Percentiles rank a stretch among this genome's conserved stretches.
phyloP scores from a whole-genome alignment of 1,139 yeast species.

The Taiozyma onychis region DNA sequence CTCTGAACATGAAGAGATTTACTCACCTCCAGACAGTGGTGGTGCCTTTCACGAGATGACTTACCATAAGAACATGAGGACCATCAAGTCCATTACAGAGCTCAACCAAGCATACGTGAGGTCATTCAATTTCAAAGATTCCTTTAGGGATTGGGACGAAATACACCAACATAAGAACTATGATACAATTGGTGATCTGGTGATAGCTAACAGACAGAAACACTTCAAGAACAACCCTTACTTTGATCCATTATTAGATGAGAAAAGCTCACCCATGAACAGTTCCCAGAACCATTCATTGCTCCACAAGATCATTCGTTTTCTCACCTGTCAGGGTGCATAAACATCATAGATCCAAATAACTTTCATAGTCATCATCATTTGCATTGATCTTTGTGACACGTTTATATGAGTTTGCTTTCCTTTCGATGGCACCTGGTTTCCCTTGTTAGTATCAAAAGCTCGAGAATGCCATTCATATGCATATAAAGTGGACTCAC shows the following conservation, averaged over 20 bases:
- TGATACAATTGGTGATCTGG: slow-evolving; percentile 9
- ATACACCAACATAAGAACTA: not conserved
- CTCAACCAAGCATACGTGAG: not conserved
- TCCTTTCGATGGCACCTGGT: slow-evolving; percentile 14
- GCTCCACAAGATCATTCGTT: not conserved
- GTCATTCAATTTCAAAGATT: not conserved
- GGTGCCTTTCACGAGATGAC: not conserved
- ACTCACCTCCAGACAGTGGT: not conserved
- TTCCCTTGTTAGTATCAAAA: slow-evolving; percentile 19
- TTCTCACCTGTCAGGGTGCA: not conserved
- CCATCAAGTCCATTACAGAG: not conserved
- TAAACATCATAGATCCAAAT: slow-evolving; percentile 30
- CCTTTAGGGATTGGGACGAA: not conserved
- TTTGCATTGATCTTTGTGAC: slow-evolving; percentile 9
- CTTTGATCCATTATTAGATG: not conserved
- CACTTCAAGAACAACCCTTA: slow-evolving; percentile 1
- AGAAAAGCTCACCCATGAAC: not conserved
- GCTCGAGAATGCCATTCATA: not conserved
- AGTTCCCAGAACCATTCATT: not conserved
- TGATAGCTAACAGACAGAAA: slow-evolving; percentile 6
- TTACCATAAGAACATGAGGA: not conserved
- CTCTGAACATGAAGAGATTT: not conserved
- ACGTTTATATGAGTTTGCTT: slow-evolving; percentile 17
- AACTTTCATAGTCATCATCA: slow-evolving; percentile 34
- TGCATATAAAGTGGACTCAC: slow-evolving; percentile 12